Conservation (phyloP, 225 moss, liverwort and hornwort genomes). For the Straminergon stramineum region DNA sequence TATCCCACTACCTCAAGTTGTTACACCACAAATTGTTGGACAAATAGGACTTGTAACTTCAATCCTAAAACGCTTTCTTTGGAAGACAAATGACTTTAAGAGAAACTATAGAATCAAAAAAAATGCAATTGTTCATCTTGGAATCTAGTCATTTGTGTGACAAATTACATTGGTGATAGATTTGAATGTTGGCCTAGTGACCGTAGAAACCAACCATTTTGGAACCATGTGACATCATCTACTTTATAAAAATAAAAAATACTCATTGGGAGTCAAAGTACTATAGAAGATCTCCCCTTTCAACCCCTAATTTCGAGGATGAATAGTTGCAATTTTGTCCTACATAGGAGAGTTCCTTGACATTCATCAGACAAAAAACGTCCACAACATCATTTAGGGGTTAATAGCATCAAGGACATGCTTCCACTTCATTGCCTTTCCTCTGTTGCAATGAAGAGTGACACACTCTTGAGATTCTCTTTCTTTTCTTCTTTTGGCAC, state of each 20-base stretch:
- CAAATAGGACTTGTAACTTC: neutral
- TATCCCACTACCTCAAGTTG: neutral
- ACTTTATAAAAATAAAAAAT: too few relatives aligned
- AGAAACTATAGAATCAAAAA: neutral
- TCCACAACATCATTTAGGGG: neutral
- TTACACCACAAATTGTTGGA: neutral
- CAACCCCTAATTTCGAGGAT: too few relatives aligned
- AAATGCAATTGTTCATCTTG: neutral
- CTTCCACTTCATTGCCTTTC: neutral
- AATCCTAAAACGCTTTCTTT: neutral
- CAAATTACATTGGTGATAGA: neutral
- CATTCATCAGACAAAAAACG: too few relatives aligned
- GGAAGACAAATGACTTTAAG: neutral
- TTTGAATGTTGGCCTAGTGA: too few relatives aligned
- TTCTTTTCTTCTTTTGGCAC: neutral
- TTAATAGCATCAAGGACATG: neutral
- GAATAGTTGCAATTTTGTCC: too few relatives aligned
- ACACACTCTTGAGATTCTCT: neutral
- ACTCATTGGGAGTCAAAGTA: too few relatives aligned
- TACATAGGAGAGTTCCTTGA: too few relatives aligned
- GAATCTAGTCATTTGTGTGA: neutral
- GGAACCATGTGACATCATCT: too few relatives aligned
- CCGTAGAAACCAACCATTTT: too few relatives aligned
- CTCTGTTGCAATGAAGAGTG: neutral
- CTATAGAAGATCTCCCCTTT: too few relatives aligned